Conservation (phyloP, 1,284 basidiomycete species). For the Papiliotrema laurentii region DNA sequence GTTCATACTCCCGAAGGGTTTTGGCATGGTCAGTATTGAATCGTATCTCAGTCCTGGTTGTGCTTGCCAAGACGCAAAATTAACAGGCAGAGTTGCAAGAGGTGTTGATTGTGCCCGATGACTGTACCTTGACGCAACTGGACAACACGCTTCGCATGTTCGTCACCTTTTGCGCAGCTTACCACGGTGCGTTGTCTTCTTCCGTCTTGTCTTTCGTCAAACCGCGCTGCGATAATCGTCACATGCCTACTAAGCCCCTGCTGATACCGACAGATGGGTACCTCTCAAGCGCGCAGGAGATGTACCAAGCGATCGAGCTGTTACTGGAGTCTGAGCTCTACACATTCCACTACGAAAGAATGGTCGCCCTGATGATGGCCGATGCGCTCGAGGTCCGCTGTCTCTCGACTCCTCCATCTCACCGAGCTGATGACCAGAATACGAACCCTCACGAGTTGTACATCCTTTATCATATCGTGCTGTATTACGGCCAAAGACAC, state of each 20-base stretch:
- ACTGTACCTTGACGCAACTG: constrained; percentile 65
- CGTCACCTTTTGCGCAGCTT: constrained; percentile 69
- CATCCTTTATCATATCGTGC: constrained; percentile 72
- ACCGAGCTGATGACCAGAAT: constrained; percentile 52
- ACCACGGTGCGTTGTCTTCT: constrained; percentile 76
- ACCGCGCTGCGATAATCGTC: too few relatives aligned
- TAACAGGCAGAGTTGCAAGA: constrained; percentile 69
- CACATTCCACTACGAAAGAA: constrained; percentile 77
- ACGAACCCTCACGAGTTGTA: constrained; percentile 84
- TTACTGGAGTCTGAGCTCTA: constrained; percentile 80
- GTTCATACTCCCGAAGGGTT: constrained; percentile 27
- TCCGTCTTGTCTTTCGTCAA: too few relatives aligned
- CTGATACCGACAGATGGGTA: constrained; percentile 60
- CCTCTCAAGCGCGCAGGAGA: constrained; percentile 69
- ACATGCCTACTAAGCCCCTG: constrained; percentile 1
- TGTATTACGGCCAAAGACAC: constrained; percentile 68
- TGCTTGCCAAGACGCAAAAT: neutral
- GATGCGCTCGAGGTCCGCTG: constrained; percentile 63
- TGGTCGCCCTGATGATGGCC: constrained; percentile 67
- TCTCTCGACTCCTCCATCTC: neutral
- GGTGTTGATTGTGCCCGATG: constrained; percentile 62
- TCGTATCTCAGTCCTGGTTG: neutral
- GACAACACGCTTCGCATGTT: constrained; percentile 73
- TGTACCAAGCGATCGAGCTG: constrained; percentile 70
- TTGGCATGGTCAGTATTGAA: constrained; percentile 26